Evolutionary conservation across 2,329 filamentous ascomycete genomes (phyloP), one percentile per base, ranked within the genome.

Genomic region (Colletotrichum phormii): DNA sequence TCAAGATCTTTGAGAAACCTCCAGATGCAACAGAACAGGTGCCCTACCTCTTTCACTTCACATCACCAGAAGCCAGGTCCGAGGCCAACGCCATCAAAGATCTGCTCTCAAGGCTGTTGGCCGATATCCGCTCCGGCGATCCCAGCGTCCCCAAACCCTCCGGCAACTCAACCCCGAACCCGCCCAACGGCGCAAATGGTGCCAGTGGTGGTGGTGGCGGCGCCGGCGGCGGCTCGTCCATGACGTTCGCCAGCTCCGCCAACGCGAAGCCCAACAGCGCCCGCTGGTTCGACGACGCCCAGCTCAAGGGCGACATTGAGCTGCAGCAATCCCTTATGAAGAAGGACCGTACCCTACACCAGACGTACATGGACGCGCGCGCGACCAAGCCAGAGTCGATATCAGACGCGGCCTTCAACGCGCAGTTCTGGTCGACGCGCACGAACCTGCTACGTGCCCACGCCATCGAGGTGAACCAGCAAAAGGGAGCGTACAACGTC

Each of bases 381-480:
- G 88, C 90, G 64, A 93, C 94, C 9, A 98, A 98, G 79, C 95
- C 96, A 0, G 93, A 96, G 8, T 92, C 93, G 2, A 92, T 98
- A 74, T 92, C 93, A 0, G 91, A 93, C 33, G 89, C 90, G 1
- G 92, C 95, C 57, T 98, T 98, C 81, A 95, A 96, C 76, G 87
- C 91, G 1, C 96, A 98, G 81, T 99, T 99, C 84, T 99, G 97
- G 97, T 94, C 95, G 1, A 94, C 95, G 2, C 89, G 97, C 58
- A 89, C 95, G 59, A 95, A 95, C 80, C 86, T 98, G 37, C 88
- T 99, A 35, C 93, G 97, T 13, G 93, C 96, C 0, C 94, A 98
- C 83, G 95, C 95, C 1, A 97, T 98, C 58, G 95, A 98, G 82
- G 91, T 90, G 67, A 91, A 90, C 72, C 97, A 99, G 84, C 93